phyloP scores from a whole-genome alignment of 805 yeast species.

The Wickerhamiella vanderwaltii region DNA sequence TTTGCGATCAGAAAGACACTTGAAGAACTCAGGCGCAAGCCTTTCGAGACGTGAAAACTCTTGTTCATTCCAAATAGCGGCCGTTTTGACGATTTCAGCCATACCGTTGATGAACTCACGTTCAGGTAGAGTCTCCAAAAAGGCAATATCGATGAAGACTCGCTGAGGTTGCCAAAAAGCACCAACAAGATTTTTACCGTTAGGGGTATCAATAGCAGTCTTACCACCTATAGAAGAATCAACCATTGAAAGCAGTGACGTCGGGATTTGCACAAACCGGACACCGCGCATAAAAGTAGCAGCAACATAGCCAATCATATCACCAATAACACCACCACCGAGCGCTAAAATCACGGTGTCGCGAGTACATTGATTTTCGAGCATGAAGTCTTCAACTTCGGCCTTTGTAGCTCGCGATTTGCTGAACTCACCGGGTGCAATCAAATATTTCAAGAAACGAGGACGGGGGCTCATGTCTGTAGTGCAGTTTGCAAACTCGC shows the following conservation, averaged over 20 bases:
- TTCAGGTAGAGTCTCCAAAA: slow-evolving; percentile 76
- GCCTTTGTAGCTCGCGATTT: slow-evolving; percentile 86
- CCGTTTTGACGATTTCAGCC: slow-evolving; percentile 97
- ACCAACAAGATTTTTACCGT: slow-evolving; percentile 91
- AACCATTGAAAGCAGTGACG: slow-evolving; percentile 90
- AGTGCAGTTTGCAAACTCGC: slow-evolving; percentile 14
- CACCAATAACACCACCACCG: slow-evolving; percentile 98
- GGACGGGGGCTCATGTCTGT: background rate
- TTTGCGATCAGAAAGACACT: slow-evolving; percentile 43
- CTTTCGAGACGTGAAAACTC: slow-evolving; percentile 79
- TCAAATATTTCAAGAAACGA: slow-evolving; percentile 59
- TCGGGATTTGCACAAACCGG: slow-evolving; percentile 84
- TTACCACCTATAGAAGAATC: slow-evolving; percentile 98
- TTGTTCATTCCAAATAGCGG: slow-evolving; percentile 89
- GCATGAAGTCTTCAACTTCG: slow-evolving; percentile 77
- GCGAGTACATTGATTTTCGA: slow-evolving; percentile 79
- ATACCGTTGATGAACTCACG: slow-evolving; percentile 95
- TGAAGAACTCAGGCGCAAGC: slow-evolving; percentile 56
- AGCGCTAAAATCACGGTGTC: slow-evolving; percentile 89
- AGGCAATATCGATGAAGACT: slow-evolving; percentile 77
- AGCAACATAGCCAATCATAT: slow-evolving; percentile 98
- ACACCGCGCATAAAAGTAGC: slow-evolving; percentile 99
- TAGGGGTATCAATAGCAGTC: slow-evolving; percentile 93
- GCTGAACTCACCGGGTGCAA: slow-evolving; percentile 88
- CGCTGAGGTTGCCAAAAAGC: slow-evolving; percentile 94